These are phyloP conservation scores for Arthrobotrys sinensis DNA, from an alignment of 2,329 filamentous ascomycete genomes.

Conservation along the genomic window DNA sequence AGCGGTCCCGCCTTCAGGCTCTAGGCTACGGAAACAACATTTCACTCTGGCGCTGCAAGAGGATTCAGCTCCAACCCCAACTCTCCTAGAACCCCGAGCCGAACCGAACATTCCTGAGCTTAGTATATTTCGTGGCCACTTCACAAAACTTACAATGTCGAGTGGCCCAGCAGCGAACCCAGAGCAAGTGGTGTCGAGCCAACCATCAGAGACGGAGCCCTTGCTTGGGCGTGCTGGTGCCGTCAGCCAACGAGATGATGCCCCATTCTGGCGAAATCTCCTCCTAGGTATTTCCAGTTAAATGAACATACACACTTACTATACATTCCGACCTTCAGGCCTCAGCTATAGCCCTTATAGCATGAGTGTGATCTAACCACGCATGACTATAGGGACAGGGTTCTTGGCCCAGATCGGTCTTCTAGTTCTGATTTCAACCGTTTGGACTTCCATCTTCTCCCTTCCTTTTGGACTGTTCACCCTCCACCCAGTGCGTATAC, in stretches of 20 bases:
- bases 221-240: slow-evolving; percentile 81
- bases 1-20: no score
- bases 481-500: slow-evolving; percentile 82
- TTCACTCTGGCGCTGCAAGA: no score
- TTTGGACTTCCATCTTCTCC: slow-evolving; percentile 84
- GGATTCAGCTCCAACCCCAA: no score
- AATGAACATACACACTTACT: not conserved
- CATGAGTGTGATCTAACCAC: not conserved
- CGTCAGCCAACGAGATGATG: slow-evolving; percentile 75
- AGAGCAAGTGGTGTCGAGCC: not conserved
- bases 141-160: slow-evolving; percentile 8
- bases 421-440: slow-evolving; percentile 80
- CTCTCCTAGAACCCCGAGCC: no score
- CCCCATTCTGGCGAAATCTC: slow-evolving; percentile 38
- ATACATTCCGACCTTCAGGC: no score
- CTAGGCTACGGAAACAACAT: no score
- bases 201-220: slow-evolving; percentile 71
- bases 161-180: not conserved
- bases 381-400: slow-evolving; percentile 77
- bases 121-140: not conserved
- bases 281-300: slow-evolving; percentile 18
- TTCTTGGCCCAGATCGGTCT: slow-evolving; percentile 84
- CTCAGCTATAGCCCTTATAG: no score
- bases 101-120: no score
- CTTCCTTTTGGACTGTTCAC: slow-evolving; percentile 84